phyloP scores from a whole-genome alignment of 2,329 filamentous ascomycete genomes.

The Penicillium sp. region DNA sequence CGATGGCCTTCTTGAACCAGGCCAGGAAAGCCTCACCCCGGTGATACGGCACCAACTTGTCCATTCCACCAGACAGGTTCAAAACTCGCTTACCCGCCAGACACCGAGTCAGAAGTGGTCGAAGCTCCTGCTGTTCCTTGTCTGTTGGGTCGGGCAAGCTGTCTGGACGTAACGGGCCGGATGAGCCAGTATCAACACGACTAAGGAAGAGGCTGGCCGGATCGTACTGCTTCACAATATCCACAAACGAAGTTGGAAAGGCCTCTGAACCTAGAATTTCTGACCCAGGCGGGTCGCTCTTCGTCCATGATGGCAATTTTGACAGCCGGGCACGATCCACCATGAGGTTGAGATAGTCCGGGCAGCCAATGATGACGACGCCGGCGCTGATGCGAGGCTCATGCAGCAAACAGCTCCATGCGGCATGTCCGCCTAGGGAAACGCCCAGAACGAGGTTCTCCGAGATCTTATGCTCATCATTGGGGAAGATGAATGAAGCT shows the following conservation, averaged over 20 bases:
- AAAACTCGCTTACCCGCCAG: slow-evolving; percentile 53
- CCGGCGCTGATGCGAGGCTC: slow-evolving; percentile 75
- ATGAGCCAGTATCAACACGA: slow-evolving; percentile 29
- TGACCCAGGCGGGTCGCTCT: slow-evolving; percentile 52
- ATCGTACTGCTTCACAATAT: slow-evolving; percentile 62
- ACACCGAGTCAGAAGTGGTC: slow-evolving; percentile 40
- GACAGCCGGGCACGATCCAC: slow-evolving; percentile 69
- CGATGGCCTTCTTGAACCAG: slow-evolving; percentile 50
- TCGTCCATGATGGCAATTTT: slow-evolving; percentile 59
- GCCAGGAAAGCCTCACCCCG: slow-evolving; percentile 54
- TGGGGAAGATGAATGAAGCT: slow-evolving; percentile 66
- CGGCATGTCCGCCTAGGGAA: slow-evolving; percentile 79
- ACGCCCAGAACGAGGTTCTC: slow-evolving; percentile 75
- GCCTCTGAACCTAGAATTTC: slow-evolving; percentile 71
- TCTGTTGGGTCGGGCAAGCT: slow-evolving; percentile 38
- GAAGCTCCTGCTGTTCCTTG: slow-evolving; percentile 42
- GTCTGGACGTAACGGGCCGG: slow-evolving; percentile 27
- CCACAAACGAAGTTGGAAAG: slow-evolving; percentile 67
- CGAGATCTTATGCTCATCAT: slow-evolving; percentile 44
- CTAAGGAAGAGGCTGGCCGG: slow-evolving; percentile 70
- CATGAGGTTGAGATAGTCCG: slow-evolving; percentile 80
- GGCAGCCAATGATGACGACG: slow-evolving; percentile 79
- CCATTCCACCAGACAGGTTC: slow-evolving; percentile 51
- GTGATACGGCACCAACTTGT: slow-evolving; percentile 59
- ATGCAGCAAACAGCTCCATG: slow-evolving; percentile 75